phyloP scores from a whole-genome alignment of 2,329 filamentous ascomycete genomes.

The Gremmenia infestans region DNA sequence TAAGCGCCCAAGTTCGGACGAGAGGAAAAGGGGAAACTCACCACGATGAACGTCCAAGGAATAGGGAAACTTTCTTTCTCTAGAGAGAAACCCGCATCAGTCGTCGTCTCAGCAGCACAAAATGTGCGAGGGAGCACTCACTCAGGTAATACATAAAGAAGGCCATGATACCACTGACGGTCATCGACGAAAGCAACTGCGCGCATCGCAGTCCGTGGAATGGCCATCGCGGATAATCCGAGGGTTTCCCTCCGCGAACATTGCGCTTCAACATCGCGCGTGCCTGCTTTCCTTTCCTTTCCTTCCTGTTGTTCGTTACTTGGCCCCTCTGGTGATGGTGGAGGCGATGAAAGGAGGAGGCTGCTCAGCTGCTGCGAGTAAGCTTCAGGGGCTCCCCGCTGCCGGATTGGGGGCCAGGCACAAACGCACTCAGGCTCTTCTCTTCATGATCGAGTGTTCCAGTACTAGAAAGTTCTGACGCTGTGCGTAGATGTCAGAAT shows the following conservation, averaged over 20 bases:
- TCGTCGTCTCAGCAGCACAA: not conserved
- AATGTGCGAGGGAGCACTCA: conserved; percentile 7
- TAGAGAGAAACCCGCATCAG: not conserved
- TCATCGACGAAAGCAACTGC: conserved; percentile 22
- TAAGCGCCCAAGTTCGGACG: not conserved
- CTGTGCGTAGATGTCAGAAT: no score
- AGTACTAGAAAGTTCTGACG: no score
- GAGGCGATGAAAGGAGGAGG: not conserved
- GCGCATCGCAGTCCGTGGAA: conserved; percentile 26
- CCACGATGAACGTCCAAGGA: conserved; percentile 29
- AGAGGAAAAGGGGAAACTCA: conserved; percentile 3
- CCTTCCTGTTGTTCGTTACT: not conserved
- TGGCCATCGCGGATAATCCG: conserved; percentile 24
- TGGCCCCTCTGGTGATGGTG: not conserved
- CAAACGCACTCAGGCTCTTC: no score
- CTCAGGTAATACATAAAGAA: conserved; percentile 29
- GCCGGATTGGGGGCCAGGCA: no score
- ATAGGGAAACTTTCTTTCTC: conserved; percentile 21
- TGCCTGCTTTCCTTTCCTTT: not conserved
- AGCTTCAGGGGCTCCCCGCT: no score
- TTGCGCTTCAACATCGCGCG: conserved; percentile 20
- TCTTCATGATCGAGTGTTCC: no score
- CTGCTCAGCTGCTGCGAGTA: no score
- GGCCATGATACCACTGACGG: conserved; percentile 25
- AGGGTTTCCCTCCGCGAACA: conserved; percentile 26